Evolutionary conservation across 306 rosid genomes (phyloP).

Genomic region (Trifolium dubium): DNA sequence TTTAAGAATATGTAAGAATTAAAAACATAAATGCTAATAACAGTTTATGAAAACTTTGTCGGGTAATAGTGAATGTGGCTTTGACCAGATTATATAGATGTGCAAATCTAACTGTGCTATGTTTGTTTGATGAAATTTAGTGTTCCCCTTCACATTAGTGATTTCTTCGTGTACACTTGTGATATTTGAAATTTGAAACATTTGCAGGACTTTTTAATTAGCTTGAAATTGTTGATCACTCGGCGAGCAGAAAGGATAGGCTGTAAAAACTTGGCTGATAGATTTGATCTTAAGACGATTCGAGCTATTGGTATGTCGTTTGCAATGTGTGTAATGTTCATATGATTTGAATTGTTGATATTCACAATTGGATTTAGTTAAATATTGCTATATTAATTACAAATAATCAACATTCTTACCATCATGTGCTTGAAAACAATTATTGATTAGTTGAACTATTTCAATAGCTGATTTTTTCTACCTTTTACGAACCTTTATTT

Average conservation of each 20-base stretch:
- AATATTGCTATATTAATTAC: not conserved
- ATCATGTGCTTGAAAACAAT: not conserved
- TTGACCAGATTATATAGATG: not conserved
- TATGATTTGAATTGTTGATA: not conserved
- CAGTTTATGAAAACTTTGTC: not conserved
- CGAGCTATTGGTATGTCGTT: conserved; percentile 79
- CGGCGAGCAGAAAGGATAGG: conserved; percentile 66
- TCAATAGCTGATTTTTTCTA: conserved; percentile 29
- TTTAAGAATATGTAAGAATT: not conserved
- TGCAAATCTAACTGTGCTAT: conserved; percentile 5
- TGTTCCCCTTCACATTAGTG: not conserved
- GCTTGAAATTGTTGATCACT: conserved; percentile 63
- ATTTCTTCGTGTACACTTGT: conserved; percentile 20
- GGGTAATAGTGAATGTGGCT: not conserved
- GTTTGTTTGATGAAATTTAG: conserved; percentile 11
- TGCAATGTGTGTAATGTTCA: not conserved
- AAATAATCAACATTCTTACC: conserved; percentile 7
- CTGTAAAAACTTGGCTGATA: conserved; percentile 51
- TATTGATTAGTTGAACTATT: conserved; percentile 12
- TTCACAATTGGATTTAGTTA: not conserved
- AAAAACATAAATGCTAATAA: not conserved
- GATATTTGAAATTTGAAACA: conserved; percentile 16
- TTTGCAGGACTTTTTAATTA: conserved; percentile 70
- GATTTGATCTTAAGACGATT: conserved; percentile 68
- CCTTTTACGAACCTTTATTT: conserved; percentile 24